Conservation (phyloP, 768 basidiomycete genomes). For the Leccinum truebloodii region DNA sequence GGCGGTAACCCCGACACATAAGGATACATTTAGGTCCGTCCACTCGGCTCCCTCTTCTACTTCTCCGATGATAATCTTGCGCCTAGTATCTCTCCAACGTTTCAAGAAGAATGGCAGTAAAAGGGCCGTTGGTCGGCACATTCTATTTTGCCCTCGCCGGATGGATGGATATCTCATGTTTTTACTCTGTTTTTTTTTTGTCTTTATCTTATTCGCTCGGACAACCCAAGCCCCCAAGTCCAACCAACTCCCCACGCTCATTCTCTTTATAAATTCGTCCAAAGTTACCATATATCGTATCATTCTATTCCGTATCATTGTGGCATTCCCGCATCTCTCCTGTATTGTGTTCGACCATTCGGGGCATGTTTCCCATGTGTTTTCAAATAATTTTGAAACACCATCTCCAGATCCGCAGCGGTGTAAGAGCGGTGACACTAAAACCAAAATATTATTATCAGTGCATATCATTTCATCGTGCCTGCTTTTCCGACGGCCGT, state of each 20-base stretch:
- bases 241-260: conserved; percentile 5
- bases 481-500: background rate
- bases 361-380: background rate
- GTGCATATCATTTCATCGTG: too few relatives aligned
- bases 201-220: background rate
- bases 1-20: too few relatives aligned
- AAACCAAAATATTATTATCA: too few relatives aligned
- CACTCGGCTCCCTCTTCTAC: background rate
- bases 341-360: conserved; percentile 1
- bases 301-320: conserved; percentile 1
- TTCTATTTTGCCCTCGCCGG: background rate
- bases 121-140: background rate
- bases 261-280: background rate
- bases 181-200: background rate
- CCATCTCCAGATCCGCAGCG: background rate
- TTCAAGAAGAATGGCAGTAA: background rate
- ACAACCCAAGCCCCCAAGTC: background rate
- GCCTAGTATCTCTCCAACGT: background rate
- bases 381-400: background rate
- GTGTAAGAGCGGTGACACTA: background rate
- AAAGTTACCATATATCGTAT: conserved; percentile 1
- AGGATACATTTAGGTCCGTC: background rate
- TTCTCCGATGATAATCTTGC: background rate
- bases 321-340: background rate
- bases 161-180: background rate